phyloP scores from a whole-genome alignment of 2,329 filamentous ascomycete species.

The Penicillium sp. region DNA sequence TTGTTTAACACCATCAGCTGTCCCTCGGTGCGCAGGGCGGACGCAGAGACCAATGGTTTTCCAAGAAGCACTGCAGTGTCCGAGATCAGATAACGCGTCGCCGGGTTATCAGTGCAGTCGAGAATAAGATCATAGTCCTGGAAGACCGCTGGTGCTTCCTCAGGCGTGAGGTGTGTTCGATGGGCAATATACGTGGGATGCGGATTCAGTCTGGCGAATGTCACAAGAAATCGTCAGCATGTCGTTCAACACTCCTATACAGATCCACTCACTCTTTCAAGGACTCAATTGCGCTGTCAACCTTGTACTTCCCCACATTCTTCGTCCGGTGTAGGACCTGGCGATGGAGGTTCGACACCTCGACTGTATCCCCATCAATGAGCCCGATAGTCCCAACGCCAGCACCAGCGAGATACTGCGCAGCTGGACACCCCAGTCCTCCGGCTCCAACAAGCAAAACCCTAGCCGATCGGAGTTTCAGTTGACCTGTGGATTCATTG shows the following conservation, averaged over 20 bases:
- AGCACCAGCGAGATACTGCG: conserved; percentile 86
- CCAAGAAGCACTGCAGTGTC: conserved; percentile 78
- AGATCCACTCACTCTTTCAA: conserved; percentile 51
- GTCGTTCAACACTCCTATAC: neutral
- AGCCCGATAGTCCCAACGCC: conserved; percentile 81
- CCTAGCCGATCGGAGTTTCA: conserved; percentile 65
- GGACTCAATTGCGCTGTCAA: conserved; percentile 68
- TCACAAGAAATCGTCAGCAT: conserved; percentile 9
- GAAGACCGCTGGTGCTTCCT: conserved; percentile 67
- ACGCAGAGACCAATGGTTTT: conserved; percentile 83
- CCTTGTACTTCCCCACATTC: conserved; percentile 73
- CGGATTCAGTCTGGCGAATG: conserved; percentile 64
- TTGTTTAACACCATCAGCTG: conserved; percentile 87
- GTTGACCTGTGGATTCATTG: conserved; percentile 60
- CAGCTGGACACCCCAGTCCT: conserved; percentile 86
- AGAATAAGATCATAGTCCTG: conserved; percentile 76
- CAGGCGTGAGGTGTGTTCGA: conserved; percentile 62
- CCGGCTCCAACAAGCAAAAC: conserved; percentile 84
- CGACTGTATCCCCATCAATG: conserved; percentile 83
- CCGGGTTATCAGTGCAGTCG: conserved; percentile 93
- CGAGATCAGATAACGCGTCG: conserved; percentile 86
- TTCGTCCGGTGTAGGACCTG: conserved; percentile 77
- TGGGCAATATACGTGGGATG: conserved; percentile 64
- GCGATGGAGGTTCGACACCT: conserved; percentile 86
- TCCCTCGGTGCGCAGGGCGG: conserved; percentile 82